These are phyloP conservation scores for Cladosporium sp. DNA, from an alignment of 2,329 filamentous ascomycete species.

Conservation along the genomic window DNA sequence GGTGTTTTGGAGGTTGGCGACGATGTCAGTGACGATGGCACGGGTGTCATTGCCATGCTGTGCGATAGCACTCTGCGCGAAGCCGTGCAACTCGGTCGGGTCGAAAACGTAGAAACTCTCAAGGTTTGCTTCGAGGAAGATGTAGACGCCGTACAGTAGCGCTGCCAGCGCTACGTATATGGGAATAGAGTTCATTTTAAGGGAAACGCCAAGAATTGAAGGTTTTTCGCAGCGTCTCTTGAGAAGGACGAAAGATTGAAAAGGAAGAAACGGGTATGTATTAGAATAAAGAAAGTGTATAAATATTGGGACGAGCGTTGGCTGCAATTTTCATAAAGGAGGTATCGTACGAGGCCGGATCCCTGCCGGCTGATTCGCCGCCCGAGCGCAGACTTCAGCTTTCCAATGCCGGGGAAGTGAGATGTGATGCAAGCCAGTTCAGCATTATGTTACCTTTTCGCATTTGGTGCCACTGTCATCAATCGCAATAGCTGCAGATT, in stretches of 20 bases:
- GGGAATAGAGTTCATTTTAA: conserved; percentile 38
- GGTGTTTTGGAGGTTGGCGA: conserved; percentile 56
- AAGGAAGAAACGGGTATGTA: background rate
- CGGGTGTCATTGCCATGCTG: conserved; percentile 70
- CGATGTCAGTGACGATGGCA: conserved; percentile 62
- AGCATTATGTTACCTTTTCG: too few relatives aligned
- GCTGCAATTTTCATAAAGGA: conserved; percentile 8
- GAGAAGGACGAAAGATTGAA: background rate
- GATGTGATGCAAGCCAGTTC: too few relatives aligned
- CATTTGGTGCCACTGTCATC: too few relatives aligned
- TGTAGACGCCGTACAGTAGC: conserved; percentile 49
- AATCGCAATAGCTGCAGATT: too few relatives aligned
- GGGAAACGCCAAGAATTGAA: background rate
- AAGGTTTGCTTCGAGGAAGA: conserved; percentile 50
- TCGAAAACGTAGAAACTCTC: conserved; percentile 67
- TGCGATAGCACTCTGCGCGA: conserved; percentile 60
- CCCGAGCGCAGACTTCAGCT: conserved; percentile 1
- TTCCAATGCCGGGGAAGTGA: too few relatives aligned
- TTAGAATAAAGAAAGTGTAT: background rate
- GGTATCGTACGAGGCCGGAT: conserved; percentile 10
- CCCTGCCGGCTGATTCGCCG: conserved; percentile 8
- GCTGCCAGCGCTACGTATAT: conserved; percentile 50
- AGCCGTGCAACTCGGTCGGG: conserved; percentile 59
- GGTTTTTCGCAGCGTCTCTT: too few relatives aligned
- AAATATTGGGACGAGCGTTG: conserved; percentile 4